Percentiles rank a stretch among this genome's conserved stretches.
phyloP scores from a whole-genome alignment of 352 stramenopile genomes.

The Aphanomyces stellatus region DNA sequence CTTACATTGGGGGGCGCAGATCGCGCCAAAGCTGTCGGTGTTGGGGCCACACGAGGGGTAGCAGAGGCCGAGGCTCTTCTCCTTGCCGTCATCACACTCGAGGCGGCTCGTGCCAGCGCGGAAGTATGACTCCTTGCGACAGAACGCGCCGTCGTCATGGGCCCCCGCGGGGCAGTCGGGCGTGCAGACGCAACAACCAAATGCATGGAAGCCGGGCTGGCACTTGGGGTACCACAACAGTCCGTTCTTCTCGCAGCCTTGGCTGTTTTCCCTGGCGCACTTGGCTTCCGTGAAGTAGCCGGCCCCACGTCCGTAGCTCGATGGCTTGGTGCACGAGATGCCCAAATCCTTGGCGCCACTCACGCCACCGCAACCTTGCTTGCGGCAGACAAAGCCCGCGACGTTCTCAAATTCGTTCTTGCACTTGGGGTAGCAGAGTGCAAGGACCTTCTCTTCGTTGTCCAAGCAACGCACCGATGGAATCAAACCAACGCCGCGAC shows the following conservation, averaged over 20 bases:
- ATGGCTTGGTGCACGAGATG: slow-evolving; percentile 12
- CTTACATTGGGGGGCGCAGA: not conserved
- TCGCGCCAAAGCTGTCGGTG: not conserved
- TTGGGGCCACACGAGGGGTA: not conserved
- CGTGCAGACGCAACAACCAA: slow-evolving; percentile 14
- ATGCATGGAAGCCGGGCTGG: not conserved
- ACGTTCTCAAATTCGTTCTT: not conserved
- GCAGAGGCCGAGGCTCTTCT: not conserved
- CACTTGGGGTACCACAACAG: slow-evolving; percentile 17
- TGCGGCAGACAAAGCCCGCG: not conserved
- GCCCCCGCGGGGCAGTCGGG: slow-evolving; percentile 6
- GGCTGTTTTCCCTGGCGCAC: slow-evolving; percentile 4
- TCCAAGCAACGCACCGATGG: not conserved
- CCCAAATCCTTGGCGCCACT: slow-evolving; percentile 5
- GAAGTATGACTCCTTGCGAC: slow-evolving; percentile 18
- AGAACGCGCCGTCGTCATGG: slow-evolving; percentile 14
- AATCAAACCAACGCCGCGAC: not conserved
- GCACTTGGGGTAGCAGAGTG: not conserved
- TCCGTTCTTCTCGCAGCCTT: slow-evolving; percentile 15
- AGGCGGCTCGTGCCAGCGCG: not conserved
- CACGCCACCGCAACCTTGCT: not conserved
- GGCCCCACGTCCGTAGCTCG: not conserved
- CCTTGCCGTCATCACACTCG: not conserved
- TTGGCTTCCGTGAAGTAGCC: slow-evolving; percentile 9
- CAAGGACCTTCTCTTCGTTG: not conserved